These are phyloP conservation scores for Thraustotheca clavata DNA, from an alignment of 352 stramenopile genomes.

Conservation along the genomic window DNA sequence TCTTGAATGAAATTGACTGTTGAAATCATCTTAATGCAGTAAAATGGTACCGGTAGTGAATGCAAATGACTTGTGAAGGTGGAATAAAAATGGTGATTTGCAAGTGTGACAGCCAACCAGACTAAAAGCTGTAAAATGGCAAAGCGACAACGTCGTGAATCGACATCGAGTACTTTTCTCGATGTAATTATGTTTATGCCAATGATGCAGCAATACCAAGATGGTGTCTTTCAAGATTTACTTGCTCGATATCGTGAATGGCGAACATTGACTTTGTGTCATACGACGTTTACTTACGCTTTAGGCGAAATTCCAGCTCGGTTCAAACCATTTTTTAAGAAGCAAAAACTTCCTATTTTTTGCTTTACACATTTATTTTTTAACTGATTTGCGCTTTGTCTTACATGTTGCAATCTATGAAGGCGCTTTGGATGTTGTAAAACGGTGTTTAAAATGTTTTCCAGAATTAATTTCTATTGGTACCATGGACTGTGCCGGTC, in stretches of 20 bases:
- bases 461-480: neutral
- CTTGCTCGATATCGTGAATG: conserved; percentile 1
- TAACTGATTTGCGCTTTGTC: conserved; percentile 4
- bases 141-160: too few species aligned
- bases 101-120: too few species aligned
- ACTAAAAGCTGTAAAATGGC: too few species aligned
- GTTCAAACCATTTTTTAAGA: neutral
- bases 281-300: conserved; percentile 11
- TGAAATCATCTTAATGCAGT: too few species aligned
- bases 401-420: conserved; percentile 17
- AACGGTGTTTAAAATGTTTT: neutral
- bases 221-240: conserved; percentile 2
- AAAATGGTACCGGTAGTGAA: too few species aligned
- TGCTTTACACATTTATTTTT: neutral
- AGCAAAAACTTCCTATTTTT: neutral
- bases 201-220: conserved; percentile 10
- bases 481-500: neutral
- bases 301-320: neutral
- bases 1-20: too few species aligned
- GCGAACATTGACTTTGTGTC: neutral
- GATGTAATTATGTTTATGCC: neutral
- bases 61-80: too few species aligned
- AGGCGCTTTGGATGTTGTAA: conserved; percentile 7
- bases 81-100: too few species aligned
- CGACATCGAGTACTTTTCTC: too few species aligned